phyloP scores from a whole-genome alignment of 805 yeast species.

The Wickerhamomyces subpelliculosus region DNA sequence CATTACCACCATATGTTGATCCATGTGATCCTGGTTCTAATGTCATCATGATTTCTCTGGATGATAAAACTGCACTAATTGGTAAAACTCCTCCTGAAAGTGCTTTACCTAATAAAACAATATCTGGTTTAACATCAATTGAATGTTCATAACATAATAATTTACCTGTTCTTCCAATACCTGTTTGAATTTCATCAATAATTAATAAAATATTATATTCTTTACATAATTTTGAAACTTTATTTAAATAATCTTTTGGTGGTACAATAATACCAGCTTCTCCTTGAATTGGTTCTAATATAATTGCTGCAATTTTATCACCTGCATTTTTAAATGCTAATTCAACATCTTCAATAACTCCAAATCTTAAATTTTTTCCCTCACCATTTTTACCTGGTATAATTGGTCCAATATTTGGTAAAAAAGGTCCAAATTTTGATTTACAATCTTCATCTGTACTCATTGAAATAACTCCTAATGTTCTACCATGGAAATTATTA shows the following conservation, averaged over 20 bases:
- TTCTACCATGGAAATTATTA: conserved; percentile 94
- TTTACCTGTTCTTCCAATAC: conserved; percentile 95
- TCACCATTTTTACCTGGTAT: conserved; percentile 67
- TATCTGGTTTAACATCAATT: conserved; percentile 73
- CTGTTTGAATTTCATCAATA: conserved; percentile 97
- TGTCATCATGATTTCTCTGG: conserved; percentile 83
- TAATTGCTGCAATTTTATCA: conserved; percentile 81
- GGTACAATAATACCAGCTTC: conserved; percentile 98
- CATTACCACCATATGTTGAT: conserved; percentile 97
- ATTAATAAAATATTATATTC: conserved; percentile 82
- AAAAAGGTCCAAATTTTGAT: conserved; percentile 83
- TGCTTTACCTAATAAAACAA: conserved; percentile 88
- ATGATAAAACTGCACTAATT: conserved; percentile 84
- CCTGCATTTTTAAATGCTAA: conserved; percentile 77
- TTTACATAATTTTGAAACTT: conserved; percentile 69
- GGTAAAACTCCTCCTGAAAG: conserved; percentile 93
- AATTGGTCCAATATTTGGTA: conserved; percentile 75
- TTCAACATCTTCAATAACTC: conserved; percentile 80
- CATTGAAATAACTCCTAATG: conserved; percentile 91
- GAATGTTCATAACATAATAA: conserved; percentile 88
- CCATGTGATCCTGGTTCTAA: conserved; percentile 96
- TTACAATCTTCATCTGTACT: conserved; percentile 94
- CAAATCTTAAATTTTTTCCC: conserved; percentile 68
- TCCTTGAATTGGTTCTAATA: conserved; percentile 95
- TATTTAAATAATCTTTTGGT: conserved; percentile 67